These are phyloP conservation scores for Silybum marianum DNA, from an alignment of 129 eudicot species.

Conservation along the genomic window DNA sequence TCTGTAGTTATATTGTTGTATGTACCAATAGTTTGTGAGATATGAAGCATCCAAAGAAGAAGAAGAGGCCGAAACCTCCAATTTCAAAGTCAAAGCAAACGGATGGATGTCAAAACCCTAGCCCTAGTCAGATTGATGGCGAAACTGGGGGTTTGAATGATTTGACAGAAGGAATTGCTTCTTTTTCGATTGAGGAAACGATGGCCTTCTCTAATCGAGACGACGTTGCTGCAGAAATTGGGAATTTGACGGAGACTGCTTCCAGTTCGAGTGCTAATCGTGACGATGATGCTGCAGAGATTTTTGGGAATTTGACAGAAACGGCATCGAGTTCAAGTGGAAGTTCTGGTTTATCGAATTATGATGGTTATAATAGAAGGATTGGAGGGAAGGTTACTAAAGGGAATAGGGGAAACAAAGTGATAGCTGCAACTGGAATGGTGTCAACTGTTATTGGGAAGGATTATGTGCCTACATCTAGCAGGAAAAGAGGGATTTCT, in stretches of 20 bases:
- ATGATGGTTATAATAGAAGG: constrained; percentile 23
- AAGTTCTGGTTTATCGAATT: constrained; percentile 47
- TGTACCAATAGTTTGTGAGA: background rate
- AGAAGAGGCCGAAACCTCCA: constrained; percentile 54
- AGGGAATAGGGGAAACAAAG: constrained; percentile 43
- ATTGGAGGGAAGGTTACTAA: constrained; percentile 26
- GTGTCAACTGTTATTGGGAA: constrained; percentile 72
- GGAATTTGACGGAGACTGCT: constrained; percentile 25
- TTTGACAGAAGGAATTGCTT: constrained; percentile 55
- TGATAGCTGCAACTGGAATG: constrained; percentile 82
- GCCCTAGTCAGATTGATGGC: background rate
- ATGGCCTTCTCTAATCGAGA: background rate
- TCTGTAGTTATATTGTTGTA: background rate
- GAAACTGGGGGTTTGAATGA: constrained; percentile 36
- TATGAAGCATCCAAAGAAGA: constrained; percentile 77
- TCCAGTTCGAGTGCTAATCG: constrained; percentile 50
- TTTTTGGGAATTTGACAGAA: constrained; percentile 27
- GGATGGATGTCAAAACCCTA: constrained; percentile 10
- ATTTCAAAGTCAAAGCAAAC: constrained; percentile 33
- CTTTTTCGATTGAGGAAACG: constrained; percentile 56
- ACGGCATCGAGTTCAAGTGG: constrained; percentile 55
- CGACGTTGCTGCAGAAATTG: constrained; percentile 50
- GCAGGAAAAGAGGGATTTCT: constrained; percentile 36
- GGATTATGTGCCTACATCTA: constrained; percentile 60
- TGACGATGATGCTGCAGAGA: constrained; percentile 37